Evolutionary conservation across 495 filamentous ascomycete species (phyloP), one percentile per base, ranked within the genome.

Genomic region (Aspergillus steynii): DNA sequence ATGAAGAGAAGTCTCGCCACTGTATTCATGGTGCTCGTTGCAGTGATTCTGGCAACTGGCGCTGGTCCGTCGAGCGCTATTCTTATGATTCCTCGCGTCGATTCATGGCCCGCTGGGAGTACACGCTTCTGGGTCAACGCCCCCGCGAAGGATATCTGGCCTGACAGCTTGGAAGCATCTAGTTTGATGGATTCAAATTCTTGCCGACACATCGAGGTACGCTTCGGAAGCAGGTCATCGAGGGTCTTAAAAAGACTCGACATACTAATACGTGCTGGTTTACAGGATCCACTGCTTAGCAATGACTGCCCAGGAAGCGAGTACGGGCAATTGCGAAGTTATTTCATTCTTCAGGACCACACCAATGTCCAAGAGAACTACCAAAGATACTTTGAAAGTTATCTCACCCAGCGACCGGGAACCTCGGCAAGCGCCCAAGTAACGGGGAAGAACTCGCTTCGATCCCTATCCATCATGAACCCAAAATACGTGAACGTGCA

Each of bases 301-400:
- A 50, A 50, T 6, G n/a, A 50, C 48, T 50, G 48, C 48, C 48
- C 48, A 8, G 48, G 48, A 3, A 25, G 48, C 28, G n/a, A 50
- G 48, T 50, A 50, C 48, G n/a, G 48, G 14, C 48, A 50, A 27
- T n/a, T 50, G 25, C 48, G n/a, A 50, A 50, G 48, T 25, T 50
- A 50, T 25, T 50, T 50, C n/a, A 7, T 50, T 3, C 48, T 50
- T 7, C 48, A 25, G 7, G 25, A 50, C n/a, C 48, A 50, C 10
- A 50, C 48, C 1, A 50, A 50, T n/a, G 48, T 50, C 4, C 48
- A 50, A n/a, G 3, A 25, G 25, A 27, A 26, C n/a, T 50, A 50
- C n/a, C 48, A 50, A 12, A 50, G 28, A 15, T 50, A 50, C 4
- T 50, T 26, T 27, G 48, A 50, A 26, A 50, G 4, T n/a, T 50